Base-by-base conservation (phyloP, 768 basidiomycete genomes). In the Neoboletus magnificus region DNA sequence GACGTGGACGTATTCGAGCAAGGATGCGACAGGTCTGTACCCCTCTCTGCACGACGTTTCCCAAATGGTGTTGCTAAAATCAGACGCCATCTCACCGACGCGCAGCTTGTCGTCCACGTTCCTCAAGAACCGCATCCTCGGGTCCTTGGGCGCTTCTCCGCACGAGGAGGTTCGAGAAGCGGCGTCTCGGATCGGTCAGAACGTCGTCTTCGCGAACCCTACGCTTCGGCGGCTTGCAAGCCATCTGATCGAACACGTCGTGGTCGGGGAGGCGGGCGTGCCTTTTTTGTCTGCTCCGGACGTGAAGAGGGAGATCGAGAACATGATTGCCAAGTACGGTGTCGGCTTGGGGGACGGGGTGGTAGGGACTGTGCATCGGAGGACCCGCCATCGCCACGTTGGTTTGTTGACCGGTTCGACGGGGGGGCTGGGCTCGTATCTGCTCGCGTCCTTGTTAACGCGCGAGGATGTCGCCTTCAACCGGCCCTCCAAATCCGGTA, bases 141-240 rank as follows among this genome's bases (percentile, higher is more conserved):
- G 65, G 15, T 74, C 71, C 54, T 77, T 23, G 58, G 16, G 42
- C 56, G 9, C 33, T 35, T 63, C 62, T 1, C 36, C 55, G 0
- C 40, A 54, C 32, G 18, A 48, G 6, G 48, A 42, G 4, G 30
- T 60, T 7, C 61, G 56, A 27, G 54, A 47, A 30, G 62, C 58
- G 2, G 65, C 57, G 1, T 43, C 59, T 33, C 54, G 25, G 1
- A 52, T 77, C 5, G 35, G 60, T 4, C 71, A 71, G 56, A 79
- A 78, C 49, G 59, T 77, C 18, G 67, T 83, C 13, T 83, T 79
- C 56, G 66, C 75, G 36, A 69, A 77, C 52, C 80, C 80, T 0
- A 66, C 72, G 0, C 62, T 78, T 40, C 49, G 66, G 25, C 61
- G 44, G 1, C 64, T 78, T 35, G 70, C 75, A 16, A 57, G 55